A percentile compares a stretch with the other conserved stretches of the same genome.
phyloP scores from a whole-genome alignment of 73 alveolate genomes.

The Stentor coeruleus region DNA sequence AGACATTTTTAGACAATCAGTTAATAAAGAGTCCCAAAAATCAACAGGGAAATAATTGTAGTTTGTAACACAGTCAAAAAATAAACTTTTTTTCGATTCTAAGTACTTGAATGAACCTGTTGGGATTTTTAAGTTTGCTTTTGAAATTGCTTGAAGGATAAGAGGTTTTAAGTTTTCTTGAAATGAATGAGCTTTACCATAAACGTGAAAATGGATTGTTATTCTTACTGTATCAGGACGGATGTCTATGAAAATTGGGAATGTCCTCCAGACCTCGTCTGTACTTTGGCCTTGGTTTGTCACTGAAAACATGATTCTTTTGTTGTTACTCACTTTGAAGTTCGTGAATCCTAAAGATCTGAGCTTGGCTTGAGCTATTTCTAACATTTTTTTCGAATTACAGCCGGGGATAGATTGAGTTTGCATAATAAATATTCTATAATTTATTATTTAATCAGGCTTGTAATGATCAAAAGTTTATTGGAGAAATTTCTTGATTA shows the following conservation, averaged over 20 bases:
- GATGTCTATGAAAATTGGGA: not conserved
- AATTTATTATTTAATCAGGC: too few species aligned
- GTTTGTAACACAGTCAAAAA: not conserved
- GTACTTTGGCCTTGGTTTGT: conserved; percentile 21
- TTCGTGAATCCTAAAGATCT: conserved; percentile 3
- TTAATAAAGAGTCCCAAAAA: not conserved
- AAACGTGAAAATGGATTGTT: not conserved
- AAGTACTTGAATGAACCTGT: not conserved
- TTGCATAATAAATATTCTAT: too few species aligned
- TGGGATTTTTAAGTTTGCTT: not conserved
- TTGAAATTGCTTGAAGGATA: not conserved
- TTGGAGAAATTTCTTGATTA: too few species aligned
- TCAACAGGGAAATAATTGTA: not conserved
- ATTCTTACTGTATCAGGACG: not conserved
- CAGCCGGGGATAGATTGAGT: too few species aligned
- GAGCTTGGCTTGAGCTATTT: too few species aligned
- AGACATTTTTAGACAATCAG: not conserved
- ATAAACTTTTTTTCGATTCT: not conserved
- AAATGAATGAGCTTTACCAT: not conserved
- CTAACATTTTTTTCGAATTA: too few species aligned
- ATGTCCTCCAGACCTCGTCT: not conserved
- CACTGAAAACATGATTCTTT: not conserved
- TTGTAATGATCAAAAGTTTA: too few species aligned
- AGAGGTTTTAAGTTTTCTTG: not conserved
- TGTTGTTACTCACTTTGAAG: not conserved